These are phyloP conservation scores for Plantago coronopus DNA, from an alignment of 305 asterid genomes.

Conservation along the genomic window DNA sequence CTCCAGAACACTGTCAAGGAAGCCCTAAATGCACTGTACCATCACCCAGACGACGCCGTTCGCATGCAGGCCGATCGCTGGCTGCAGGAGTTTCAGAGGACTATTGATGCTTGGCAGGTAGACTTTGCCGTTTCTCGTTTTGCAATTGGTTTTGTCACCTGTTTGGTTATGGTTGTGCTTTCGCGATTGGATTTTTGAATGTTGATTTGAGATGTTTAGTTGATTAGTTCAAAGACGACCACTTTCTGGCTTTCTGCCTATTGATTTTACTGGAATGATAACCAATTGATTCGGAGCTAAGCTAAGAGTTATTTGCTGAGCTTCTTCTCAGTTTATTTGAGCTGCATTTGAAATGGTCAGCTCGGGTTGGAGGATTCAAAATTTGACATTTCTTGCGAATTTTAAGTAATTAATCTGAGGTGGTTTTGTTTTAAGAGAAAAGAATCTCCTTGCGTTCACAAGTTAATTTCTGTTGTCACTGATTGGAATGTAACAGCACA, in stretches of 20 bases:
- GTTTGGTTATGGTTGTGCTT: background rate
- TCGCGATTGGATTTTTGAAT: background rate
- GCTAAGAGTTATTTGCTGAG: background rate
- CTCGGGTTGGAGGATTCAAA: background rate
- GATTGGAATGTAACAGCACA: background rate
- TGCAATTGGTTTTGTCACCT: background rate
- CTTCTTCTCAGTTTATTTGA: background rate
- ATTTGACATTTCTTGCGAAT: too few relatives aligned
- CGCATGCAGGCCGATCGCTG: conserved; percentile 97
- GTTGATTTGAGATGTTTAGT: background rate
- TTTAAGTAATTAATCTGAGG: background rate
- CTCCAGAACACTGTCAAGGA: conserved; percentile 85
- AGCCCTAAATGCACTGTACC: conserved; percentile 98
- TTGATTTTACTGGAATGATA: background rate
- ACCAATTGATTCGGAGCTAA: background rate
- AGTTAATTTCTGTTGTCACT: background rate
- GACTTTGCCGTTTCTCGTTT: background rate
- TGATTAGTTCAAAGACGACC: too few relatives aligned
- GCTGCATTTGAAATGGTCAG: background rate
- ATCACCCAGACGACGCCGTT: conserved; percentile 91
- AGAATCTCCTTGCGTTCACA: background rate
- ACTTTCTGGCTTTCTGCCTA: background rate
- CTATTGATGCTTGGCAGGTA: conserved; percentile 99
- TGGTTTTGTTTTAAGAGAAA: background rate
- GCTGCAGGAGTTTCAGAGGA: conserved; percentile 94